Evolutionary conservation across 2,329 filamentous ascomycete genomes (phyloP), one percentile per base, ranked within the genome.

Genomic region (Lasiodiplodia gonubiensis): DNA sequence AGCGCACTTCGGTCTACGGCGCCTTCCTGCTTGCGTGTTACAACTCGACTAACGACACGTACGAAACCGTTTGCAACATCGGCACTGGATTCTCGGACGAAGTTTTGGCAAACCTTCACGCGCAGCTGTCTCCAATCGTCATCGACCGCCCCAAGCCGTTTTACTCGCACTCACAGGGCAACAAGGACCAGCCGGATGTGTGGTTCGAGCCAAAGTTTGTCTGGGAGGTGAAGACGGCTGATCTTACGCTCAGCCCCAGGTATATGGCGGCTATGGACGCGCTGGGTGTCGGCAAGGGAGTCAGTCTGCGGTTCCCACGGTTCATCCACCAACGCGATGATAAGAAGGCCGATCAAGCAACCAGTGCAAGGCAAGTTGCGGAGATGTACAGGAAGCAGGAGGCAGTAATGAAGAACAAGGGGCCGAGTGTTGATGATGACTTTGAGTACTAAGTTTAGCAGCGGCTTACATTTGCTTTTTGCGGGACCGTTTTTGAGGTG

Each of bases 331-430:
- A 92, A 49, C 86, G 95, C 68, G 94, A 98, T 68, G 95, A 99
- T 77, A 99, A 99, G 86, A 97, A 97, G 82, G 89, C 93, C 0
- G 94, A 97, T 70, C 86, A 94, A 81, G 95, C 95, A 16, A 97
- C 93, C 48, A 90, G 86, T 39, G 92, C 89, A 70, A 85, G 89
- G 61, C 92, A 95, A 80, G 92, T 99, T 60, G 94, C 93, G 0
- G 95, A 98, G 79, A 97, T 99, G 94, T 99, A 98, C 81, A 86
- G 90, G 71, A 94, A 92, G 81, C 95, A 99, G 83, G 94, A 98
- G 83, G 92, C 90, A 72, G 92, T 97, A 61, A 83, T 88, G 14
- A 96, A 95, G 84, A 93, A 84, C 67, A 97, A 97, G 82, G 92
- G 90, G 0, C 92, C 92, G 4, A 86, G 90, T 57, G 94, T 94